Evolutionary conservation across 345 rosid species (phyloP).

Genomic region (Arabis hirsuta): DNA sequence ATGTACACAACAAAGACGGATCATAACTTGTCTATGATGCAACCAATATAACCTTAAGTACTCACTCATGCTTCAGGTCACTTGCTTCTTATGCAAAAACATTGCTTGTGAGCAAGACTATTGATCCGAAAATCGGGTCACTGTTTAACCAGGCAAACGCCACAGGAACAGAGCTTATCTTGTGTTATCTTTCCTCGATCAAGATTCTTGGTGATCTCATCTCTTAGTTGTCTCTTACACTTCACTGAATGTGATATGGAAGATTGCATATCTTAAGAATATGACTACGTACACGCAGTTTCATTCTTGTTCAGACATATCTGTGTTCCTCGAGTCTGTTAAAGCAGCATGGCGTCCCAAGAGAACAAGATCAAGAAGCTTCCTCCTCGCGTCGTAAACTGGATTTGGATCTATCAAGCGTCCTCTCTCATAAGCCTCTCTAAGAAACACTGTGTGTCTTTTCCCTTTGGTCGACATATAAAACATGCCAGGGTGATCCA

Average conservation of each 20-base stretch:
- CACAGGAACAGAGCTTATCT: constrained; percentile 2
- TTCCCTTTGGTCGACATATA: constrained; percentile 85
- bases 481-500: constrained; percentile 91
- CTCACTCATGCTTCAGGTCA: background rate
- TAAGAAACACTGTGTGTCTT: constrained; percentile 78
- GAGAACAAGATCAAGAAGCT: constrained; percentile 81
- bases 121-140: background rate
- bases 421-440: constrained; percentile 89
- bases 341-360: constrained; percentile 64
- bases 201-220: constrained; percentile 20
- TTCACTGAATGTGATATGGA: constrained; percentile 9
- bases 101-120: constrained; percentile 2
- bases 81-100: background rate
- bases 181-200: background rate
- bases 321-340: constrained; percentile 35
- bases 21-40: background rate
- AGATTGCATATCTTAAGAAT: background rate
- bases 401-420: constrained; percentile 67
- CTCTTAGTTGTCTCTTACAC: constrained; percentile 12
- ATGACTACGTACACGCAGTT: background rate
- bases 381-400: constrained; percentile 69
- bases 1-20: constrained; percentile 22
- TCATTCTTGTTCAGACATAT: constrained; percentile 40
- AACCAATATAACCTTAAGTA: background rate
- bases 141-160: background rate